Evolutionary conservation across 139 green algal species (phyloP), one percentile per base, ranked within the genome.

Genomic region (Chlorella ohadii): DNA sequence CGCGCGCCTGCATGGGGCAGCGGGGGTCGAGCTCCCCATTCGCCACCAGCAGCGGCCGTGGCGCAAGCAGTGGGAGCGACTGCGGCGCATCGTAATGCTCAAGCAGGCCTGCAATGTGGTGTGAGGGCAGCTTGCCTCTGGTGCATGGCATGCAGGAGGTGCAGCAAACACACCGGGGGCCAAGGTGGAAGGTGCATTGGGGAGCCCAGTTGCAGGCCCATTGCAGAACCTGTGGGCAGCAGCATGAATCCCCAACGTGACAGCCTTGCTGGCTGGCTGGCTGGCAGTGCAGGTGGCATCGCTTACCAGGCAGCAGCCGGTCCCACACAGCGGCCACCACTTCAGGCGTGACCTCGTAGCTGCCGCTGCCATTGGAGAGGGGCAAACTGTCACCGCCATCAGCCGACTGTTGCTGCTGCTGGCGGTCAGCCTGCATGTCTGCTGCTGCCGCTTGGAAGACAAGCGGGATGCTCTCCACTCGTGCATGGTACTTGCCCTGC

Each of bases 1-100:
- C 41, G 4, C 72, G 33, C 57, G 57, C 81, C 71, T 84, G 15
- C 25, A 90, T 72, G 4, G 91, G 91, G 85, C 87, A 92, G 34
- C 84, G 78, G 1, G 79, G 72, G 80, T 96, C 93, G 4, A 88
- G 28, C 75, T 88, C 87, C 0, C 92, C 93, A 34, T 87, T 91
- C 20, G 84, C 71, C 12, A 95, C 64, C 70, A 95, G 85, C 36
- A 94, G 72, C 23, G 92, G 92, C 22, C 93, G 67, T 0, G 91
- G 91, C 2, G 88, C 91, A 15, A 96, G 79, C 38, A 44, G 44
- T 5, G 88, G 87, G 34, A 96, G 84, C 19, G 85, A 91, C 1
- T 83, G 27, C 4, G 82, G 82, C 0, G 89, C 87, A 64, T 96
- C 93, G 56, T 90, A 94, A 4, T 61, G 19, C 17, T 86, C 41